Evolutionary conservation across 176 grass and related monocot species (phyloP), one percentile per base, ranked within the genome.

Genomic region (Luzula sylvatica): DNA sequence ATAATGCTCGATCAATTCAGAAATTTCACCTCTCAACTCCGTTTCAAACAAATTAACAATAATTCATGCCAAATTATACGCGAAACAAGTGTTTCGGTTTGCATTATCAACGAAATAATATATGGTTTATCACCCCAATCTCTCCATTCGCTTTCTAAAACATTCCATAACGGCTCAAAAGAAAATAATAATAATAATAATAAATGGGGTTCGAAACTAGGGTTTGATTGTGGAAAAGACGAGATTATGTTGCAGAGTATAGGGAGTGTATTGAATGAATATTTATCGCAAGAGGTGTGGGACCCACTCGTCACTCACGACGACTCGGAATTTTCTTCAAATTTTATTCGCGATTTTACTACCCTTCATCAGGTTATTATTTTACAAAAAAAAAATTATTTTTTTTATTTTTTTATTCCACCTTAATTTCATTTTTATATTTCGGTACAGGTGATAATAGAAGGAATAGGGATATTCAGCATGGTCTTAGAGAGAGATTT

Each of bases 61-160:
- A 66, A 65, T 40, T 75, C 65, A 67, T 77, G 92, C 21, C 70
- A 96, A 61, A 58, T 73, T 65, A 28, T 86, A 20, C 74, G 85
- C 20, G 75, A 77, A 26, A 74, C 85, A 52, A 86, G 81, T 68
- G 63, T 63, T 52, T 65, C 80, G 67, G 92, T 80, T 77, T 96
- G 92, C 63, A 89, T 96, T 77, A 58, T 96, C 57, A 96, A 79
- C 61, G 92, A 96, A 70, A 87, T 96, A 53, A 77, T 96, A 53
- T 96, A 86, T 67, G 90, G 90, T 58, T 46, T 96, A 56, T 96
- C 84, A 39, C 77, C 75, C 72, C 58, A 56, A 61, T 81, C 84
- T 46, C 52, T 96, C 62, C 30, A 50, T 82, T 54, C 66, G 49
- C 82, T 70, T 71, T 79, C 42, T 58, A 65, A 66, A 73, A 41